Evolutionary conservation across 805 yeast species (phyloP).

Genomic region (Suhomyces prunicola): DNA sequence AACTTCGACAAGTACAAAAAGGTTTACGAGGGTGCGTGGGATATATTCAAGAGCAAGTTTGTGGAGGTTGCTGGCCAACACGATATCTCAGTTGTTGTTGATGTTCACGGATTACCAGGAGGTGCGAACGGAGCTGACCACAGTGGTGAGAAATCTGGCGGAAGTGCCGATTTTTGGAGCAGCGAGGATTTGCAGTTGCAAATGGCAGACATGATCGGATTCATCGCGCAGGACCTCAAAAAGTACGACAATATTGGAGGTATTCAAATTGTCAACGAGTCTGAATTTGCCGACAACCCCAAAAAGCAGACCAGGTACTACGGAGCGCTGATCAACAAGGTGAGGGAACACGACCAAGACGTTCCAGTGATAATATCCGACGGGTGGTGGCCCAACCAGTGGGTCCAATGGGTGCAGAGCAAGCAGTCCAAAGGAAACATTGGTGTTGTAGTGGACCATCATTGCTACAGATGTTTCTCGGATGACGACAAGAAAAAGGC

Average conservation of each 20-base stretch:
- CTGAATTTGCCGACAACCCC: slow-evolving; percentile 55
- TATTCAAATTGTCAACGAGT: slow-evolving; percentile 82
- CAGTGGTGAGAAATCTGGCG: slow-evolving; percentile 61
- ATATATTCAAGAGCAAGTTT: slow-evolving; percentile 45
- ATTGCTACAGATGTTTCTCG: slow-evolving; percentile 81
- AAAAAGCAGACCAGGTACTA: slow-evolving; percentile 63
- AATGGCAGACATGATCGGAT: slow-evolving; percentile 52
- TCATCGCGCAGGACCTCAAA: slow-evolving; percentile 58
- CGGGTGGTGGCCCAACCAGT: slow-evolving; percentile 88
- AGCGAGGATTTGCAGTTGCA: slow-evolving; percentile 37
- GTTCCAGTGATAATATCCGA: slow-evolving; percentile 83
- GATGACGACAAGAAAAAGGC: slow-evolving; percentile 65
- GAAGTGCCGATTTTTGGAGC: slow-evolving; percentile 64
- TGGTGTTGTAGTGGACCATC: slow-evolving; percentile 79
- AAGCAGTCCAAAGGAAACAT: slow-evolving; percentile 36
- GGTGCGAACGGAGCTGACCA: slow-evolving; percentile 90
- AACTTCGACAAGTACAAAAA: slow-evolving; percentile 46
- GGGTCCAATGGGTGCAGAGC: slow-evolving; percentile 63
- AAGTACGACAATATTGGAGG: slow-evolving; percentile 70
- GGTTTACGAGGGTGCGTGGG: slow-evolving; percentile 74
- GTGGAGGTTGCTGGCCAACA: slow-evolving; percentile 58
- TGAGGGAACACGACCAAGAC: slow-evolving; percentile 51
- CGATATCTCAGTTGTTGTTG: slow-evolving; percentile 74
- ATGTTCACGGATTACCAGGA: slow-evolving; percentile 86
- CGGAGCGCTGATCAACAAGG: slow-evolving; percentile 55